Evolutionary conservation across 1,284 basidiomycete genomes (phyloP).

Genomic region (Cryptococcus depauperatus): DNA sequence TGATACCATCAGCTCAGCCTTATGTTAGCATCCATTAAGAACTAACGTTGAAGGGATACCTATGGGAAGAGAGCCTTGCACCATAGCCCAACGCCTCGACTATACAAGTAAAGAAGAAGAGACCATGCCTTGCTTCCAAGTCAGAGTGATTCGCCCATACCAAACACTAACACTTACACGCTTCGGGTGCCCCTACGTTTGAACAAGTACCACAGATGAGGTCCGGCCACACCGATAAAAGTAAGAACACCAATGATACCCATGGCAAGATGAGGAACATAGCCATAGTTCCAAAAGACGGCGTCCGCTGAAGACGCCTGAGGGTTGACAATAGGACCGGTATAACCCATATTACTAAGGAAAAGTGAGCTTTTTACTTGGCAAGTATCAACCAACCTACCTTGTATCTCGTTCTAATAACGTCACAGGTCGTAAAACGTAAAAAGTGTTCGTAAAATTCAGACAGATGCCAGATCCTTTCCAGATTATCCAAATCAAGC

Average conservation of each 20-base stretch:
- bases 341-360: conserved; percentile 22
- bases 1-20: neutral
- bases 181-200: conserved; percentile 19
- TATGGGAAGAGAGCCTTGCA: conserved; percentile 22
- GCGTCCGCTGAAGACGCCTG: conserved; percentile 12
- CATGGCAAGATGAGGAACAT: conserved; percentile 25
- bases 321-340: conserved; percentile 16
- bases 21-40: neutral
- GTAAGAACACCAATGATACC: conserved; percentile 26
- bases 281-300: conserved; percentile 24
- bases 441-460: too few relatives aligned
- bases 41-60: conserved; percentile 19
- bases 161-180: conserved; percentile 16
- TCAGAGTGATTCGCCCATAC: neutral
- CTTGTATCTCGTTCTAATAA: too few relatives aligned
- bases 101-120: conserved; percentile 21
- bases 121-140: conserved; percentile 11
- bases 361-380: neutral
- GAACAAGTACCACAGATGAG: conserved; percentile 23
- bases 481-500: too few relatives aligned
- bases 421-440: too few relatives aligned
- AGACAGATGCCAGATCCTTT: too few relatives aligned
- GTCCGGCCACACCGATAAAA: conserved; percentile 12
- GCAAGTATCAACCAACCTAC: too few relatives aligned
- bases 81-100: conserved; percentile 25